Evolutionary conservation across 495 filamentous ascomycete genomes (phyloP).

Genomic region (Penicillium tannophilum): DNA sequence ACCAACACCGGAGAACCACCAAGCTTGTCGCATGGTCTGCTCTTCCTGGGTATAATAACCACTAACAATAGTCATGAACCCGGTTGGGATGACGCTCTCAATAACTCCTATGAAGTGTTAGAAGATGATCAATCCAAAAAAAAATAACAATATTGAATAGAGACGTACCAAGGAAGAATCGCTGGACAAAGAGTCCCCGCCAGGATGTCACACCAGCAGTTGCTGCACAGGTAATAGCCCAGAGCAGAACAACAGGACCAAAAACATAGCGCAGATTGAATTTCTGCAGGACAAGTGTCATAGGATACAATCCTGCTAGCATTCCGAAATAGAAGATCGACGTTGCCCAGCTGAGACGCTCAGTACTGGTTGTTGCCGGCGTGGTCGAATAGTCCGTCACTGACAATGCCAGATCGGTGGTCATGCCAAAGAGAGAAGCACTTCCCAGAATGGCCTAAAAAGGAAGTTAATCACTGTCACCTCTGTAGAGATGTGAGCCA

Average conservation of each 20-base stretch:
- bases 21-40: constrained; percentile 65
- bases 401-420: constrained; percentile 60
- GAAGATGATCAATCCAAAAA: background rate
- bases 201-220: constrained; percentile 67
- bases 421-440: constrained; percentile 75
- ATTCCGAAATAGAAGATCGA: constrained; percentile 81
- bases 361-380: constrained; percentile 60
- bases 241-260: constrained; percentile 63
- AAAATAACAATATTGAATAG: background rate
- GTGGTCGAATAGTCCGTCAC: constrained; percentile 53
- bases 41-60: constrained; percentile 70
- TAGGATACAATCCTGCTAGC: constrained; percentile 71
- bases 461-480: no score
- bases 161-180: constrained; percentile 62
- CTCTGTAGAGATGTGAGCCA: background rate
- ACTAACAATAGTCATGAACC: constrained; percentile 66
- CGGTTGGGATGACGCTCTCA: constrained; percentile 67
- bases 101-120: constrained; percentile 54
- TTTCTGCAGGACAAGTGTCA: constrained; percentile 68
- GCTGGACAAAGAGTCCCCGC: constrained; percentile 66
- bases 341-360: constrained; percentile 71
- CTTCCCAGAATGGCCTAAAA: constrained; percentile 68
- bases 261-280: constrained; percentile 65
- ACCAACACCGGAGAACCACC: constrained; percentile 70
- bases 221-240: constrained; percentile 67